Conservation (phyloP, 164 flowering plant genomes). For the Vitis riparia region DNA sequence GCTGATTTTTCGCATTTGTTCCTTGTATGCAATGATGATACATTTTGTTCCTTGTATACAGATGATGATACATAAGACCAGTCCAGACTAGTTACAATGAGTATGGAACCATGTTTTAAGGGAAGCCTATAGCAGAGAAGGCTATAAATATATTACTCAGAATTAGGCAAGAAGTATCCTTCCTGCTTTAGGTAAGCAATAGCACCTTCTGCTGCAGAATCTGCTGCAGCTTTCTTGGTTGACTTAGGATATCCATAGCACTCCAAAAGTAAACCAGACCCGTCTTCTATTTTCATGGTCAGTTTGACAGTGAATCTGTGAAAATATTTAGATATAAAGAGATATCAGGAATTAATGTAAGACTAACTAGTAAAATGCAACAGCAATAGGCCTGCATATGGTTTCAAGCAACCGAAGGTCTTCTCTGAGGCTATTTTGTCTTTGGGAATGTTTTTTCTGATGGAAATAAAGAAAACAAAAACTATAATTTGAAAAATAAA, state of each 20-base stretch:
- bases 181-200: slow-evolving; percentile 60
- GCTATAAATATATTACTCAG: not conserved
- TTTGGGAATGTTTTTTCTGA: no score
- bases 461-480: no score
- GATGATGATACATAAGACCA: not conserved
- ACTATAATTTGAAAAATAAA: no score
- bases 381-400: no score
- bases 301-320: slow-evolving; percentile 77
- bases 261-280: slow-evolving; percentile 38
- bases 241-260: slow-evolving; percentile 47
- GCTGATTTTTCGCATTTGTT: no score
- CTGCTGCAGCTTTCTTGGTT: slow-evolving; percentile 74
- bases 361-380: no score
- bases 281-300: slow-evolving; percentile 46
- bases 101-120: not conserved
- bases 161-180: slow-evolving; percentile 24
- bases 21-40: no score
- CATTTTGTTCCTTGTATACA: no score
- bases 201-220: slow-evolving; percentile 82
- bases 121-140: not conserved
- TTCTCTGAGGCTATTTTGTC: no score
- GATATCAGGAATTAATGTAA: not conserved
- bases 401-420: no score
- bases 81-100: not conserved
- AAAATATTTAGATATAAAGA: not conserved